phyloP scores from a whole-genome alignment of 78 protist genomes.

The Dictyostelium discoideum region DNA sequence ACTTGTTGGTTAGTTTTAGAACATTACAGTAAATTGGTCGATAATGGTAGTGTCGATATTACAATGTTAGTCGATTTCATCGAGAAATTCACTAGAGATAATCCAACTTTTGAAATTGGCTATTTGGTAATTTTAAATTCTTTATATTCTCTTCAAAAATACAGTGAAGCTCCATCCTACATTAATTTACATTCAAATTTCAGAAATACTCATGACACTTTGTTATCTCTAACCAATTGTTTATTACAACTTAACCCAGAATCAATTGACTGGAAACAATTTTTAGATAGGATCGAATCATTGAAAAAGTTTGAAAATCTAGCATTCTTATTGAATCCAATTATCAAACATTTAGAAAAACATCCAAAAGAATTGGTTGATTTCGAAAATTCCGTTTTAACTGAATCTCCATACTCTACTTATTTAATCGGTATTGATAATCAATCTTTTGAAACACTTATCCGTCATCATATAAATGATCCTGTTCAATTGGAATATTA shows the following conservation, averaged over 20 bases:
- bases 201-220: not conserved
- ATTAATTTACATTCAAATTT: no score
- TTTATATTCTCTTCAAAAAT: not conserved
- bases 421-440: not conserved
- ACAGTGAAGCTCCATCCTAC: not conserved
- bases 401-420: not conserved
- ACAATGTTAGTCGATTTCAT: not conserved
- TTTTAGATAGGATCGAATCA: not conserved
- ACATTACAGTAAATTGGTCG: not conserved
- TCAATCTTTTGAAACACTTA: not conserved
- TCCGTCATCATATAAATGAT: no score
- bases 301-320: not conserved
- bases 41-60: not conserved
- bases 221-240: not conserved
- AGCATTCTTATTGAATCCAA: not conserved
- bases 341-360: not conserved
- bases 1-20: not conserved
- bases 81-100: not conserved
- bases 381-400: not conserved
- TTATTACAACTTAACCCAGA: not conserved
- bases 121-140: not conserved
- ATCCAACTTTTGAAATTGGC: not conserved
- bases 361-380: not conserved
- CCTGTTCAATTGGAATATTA: not conserved
- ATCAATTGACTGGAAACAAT: not conserved